phyloP scores from a whole-genome alignment of 805 yeast species.

The Groenewaldozyma salmanticensis region DNA sequence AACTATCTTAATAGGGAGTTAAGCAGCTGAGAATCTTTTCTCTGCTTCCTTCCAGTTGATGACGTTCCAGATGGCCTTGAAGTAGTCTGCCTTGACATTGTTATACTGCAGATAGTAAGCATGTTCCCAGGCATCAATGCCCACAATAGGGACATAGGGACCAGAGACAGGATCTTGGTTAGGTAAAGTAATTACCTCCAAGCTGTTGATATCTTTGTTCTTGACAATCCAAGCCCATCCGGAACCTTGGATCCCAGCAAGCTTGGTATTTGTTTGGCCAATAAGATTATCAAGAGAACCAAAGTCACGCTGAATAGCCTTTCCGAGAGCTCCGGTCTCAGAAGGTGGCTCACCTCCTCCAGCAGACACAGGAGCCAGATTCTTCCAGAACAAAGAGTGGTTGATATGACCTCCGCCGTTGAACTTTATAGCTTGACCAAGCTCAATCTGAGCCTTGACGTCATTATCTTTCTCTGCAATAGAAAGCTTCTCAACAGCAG shows the following conservation, averaged over 20 bases:
- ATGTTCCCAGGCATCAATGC: conserved; percentile 95
- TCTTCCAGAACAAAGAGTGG: conserved; percentile 83
- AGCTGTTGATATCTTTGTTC: conserved; percentile 56
- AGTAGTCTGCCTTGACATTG: conserved; percentile 84
- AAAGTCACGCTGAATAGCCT: conserved; percentile 52
- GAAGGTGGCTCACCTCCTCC: conserved; percentile 67
- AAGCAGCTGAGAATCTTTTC: conserved; percentile 39
- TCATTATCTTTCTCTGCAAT: conserved; percentile 56
- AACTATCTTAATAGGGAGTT: too few species aligned
- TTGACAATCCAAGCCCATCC: conserved; percentile 93
- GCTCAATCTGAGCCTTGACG: conserved; percentile 43
- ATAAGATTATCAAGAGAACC: conserved; percentile 68
- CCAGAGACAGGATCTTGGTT: conserved; percentile 84
- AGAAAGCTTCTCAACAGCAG: conserved; percentile 62
- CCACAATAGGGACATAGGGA: conserved; percentile 62
- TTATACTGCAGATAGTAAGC: conserved; percentile 91
- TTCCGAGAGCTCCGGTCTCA: conserved; percentile 45
- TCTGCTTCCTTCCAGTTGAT: conserved; percentile 91
- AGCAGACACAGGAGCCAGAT: conserved; percentile 61
- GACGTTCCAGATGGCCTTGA: conserved; percentile 90
- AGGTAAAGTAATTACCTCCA: conserved; percentile 71
- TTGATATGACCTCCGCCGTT: conserved; percentile 88
- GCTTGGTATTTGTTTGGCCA: conserved; percentile 49
- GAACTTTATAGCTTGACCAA: conserved; percentile 73
- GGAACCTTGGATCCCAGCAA: conserved; percentile 88